phyloP scores from a whole-genome alignment of 129 eudicot genomes.

The Helianthus annuus region HanXRQr2.0-SUNRISE NC_035440.2:112273015-112273514 shows the following conservation, averaged over 20 bases:
- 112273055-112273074: neutral
- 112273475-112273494: neutral
- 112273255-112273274: too few species aligned
- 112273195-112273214: neutral
- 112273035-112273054: neutral
- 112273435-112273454: neutral
- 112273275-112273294: too few species aligned
- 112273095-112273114: too few species aligned
- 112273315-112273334: neutral
- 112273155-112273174: too few species aligned
- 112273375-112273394: constrained; percentile 10
- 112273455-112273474: too few species aligned
- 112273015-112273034: neutral
- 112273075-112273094: too few species aligned
- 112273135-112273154: neutral
- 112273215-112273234: neutral
- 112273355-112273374: neutral
- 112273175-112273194: too few species aligned
- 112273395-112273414: constrained; percentile 13
- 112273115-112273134: neutral
- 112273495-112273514: neutral
- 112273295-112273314: neutral
- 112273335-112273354: neutral
- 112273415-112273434: neutral
- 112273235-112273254: neutral